phyloP scores from a whole-genome alignment of 257 asterid species.

The Solanum sejunctum region DNA sequence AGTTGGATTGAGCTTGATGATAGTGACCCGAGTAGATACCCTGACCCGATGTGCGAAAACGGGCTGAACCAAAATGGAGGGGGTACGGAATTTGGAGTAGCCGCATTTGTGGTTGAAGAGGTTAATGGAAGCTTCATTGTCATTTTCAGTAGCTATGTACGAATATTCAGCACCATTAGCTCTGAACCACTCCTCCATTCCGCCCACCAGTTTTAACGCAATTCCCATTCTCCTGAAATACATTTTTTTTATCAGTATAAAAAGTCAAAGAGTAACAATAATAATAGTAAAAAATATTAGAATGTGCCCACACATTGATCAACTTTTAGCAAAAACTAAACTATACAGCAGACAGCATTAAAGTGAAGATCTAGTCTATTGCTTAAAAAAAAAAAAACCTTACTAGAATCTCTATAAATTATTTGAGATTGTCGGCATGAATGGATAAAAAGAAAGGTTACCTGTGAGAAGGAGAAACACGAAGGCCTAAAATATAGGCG shows the following conservation, averaged over 20 bases:
- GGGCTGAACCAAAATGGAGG: slow-evolving; percentile 64
- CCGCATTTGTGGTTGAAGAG: slow-evolving; percentile 77
- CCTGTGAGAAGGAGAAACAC: slow-evolving; percentile 89
- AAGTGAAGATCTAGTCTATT: background rate
- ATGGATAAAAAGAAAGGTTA: background rate
- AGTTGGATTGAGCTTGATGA: slow-evolving; percentile 31
- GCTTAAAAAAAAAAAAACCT: background rate
- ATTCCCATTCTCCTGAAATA: slow-evolving; percentile 70
- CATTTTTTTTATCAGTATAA: background rate
- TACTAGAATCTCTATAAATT: background rate
- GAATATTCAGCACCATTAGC: slow-evolving; percentile 77
- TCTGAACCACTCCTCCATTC: slow-evolving; percentile 61
- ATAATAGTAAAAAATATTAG: background rate
- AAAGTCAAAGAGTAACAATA: background rate
- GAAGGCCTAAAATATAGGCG: slow-evolving; percentile 87
- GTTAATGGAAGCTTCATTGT: slow-evolving; percentile 60
- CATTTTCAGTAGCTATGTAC: slow-evolving; percentile 82
- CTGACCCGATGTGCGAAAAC: slow-evolving; percentile 61
- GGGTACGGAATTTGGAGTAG: slow-evolving; percentile 70
- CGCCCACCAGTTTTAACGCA: slow-evolving; percentile 50
- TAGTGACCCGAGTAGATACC: slow-evolving; percentile 12
- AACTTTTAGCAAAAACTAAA: background rate
- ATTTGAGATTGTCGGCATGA: background rate
- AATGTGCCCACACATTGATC: background rate
- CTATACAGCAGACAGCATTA: background rate